Percentiles rank a stretch among this genome's conserved stretches.
Evolutionary conservation across 2,329 filamentous ascomycete species (phyloP).

Genomic region (Fusarium sp.): DNA sequence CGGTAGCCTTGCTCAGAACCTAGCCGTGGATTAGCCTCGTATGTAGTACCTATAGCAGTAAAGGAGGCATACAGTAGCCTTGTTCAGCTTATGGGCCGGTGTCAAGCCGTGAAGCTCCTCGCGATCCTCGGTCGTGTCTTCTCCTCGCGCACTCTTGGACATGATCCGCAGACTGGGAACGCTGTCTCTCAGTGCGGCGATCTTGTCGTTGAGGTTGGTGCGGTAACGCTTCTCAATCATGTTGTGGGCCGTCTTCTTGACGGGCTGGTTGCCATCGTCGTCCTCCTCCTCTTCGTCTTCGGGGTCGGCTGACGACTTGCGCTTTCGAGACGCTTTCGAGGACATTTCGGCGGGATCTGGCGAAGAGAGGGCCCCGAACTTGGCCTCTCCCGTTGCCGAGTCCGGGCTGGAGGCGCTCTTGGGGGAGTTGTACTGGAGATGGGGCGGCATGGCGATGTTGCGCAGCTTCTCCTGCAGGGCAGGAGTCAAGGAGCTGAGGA

Average conservation of each 20-base stretch:
- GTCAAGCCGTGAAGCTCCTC: constrained; percentile 84
- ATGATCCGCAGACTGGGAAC: constrained; percentile 91
- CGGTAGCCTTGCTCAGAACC: constrained; percentile 93
- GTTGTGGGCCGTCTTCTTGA: constrained; percentile 96
- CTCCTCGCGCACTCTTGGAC: constrained; percentile 78
- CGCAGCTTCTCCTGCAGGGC: constrained; percentile 74
- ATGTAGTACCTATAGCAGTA: neutral
- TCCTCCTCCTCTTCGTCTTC: constrained; percentile 69
- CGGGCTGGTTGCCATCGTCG: constrained; percentile 68
- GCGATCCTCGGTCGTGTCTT: constrained; percentile 80
- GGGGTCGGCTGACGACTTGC: constrained; percentile 76
- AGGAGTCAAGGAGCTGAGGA: constrained; percentile 62
- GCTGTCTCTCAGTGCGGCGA: constrained; percentile 90
- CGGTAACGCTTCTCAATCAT: constrained; percentile 98
- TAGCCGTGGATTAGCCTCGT: constrained; percentile 47
- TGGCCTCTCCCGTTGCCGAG: constrained; percentile 66
- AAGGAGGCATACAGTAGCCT: constrained; percentile 79
- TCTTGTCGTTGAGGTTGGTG: constrained; percentile 97
- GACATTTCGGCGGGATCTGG: constrained; percentile 66
- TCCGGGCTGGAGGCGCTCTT: constrained; percentile 72
- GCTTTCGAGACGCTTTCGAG: constrained; percentile 73
- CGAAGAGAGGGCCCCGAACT: constrained; percentile 68
- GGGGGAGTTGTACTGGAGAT: constrained; percentile 73
- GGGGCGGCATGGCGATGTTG: constrained; percentile 76
- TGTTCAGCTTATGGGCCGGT: constrained; percentile 95